Conservation (phyloP, 257 asterid species). For the Plantago elongata region DNA sequence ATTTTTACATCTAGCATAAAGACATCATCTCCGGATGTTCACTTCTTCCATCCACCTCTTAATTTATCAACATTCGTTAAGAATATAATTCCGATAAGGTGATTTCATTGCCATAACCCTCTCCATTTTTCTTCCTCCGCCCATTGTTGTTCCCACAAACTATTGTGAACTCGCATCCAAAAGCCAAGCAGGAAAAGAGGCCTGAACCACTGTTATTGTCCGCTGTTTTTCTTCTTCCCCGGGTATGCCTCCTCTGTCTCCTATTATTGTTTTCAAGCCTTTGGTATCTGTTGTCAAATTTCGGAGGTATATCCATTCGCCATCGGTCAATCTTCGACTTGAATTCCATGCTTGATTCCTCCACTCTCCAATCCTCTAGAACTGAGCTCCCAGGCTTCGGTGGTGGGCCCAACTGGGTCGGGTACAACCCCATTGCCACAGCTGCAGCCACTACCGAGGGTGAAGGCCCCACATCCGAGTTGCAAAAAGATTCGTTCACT, state of each 20-base stretch:
- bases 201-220: slow-evolving; percentile 3
- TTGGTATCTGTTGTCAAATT: slow-evolving; percentile 20
- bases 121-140: slow-evolving; percentile 15
- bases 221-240: slow-evolving; percentile 8
- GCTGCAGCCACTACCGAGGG: slow-evolving; percentile 47
- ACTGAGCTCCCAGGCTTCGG: slow-evolving; percentile 35
- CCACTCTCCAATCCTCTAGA: slow-evolving; percentile 39
- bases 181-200: slow-evolving; percentile 41
- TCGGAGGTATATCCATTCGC: slow-evolving; percentile 26
- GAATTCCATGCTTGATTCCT: slow-evolving; percentile 27
- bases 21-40: neutral
- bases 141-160: slow-evolving; percentile 35
- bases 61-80: neutral
- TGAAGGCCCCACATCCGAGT: slow-evolving; percentile 52
- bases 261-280: slow-evolving; percentile 18
- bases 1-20: slow-evolving; percentile 5
- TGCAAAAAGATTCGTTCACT: slow-evolving; percentile 37
- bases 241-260: slow-evolving; percentile 9
- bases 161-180: slow-evolving; percentile 47
- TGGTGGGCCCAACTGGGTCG: slow-evolving; percentile 31
- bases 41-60: neutral
- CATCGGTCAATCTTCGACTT: slow-evolving; percentile 32
- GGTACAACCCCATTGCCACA: slow-evolving; percentile 36
- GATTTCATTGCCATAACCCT: slow-evolving; percentile 4
- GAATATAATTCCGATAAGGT: neutral